phyloP scores from a whole-genome alignment of 495 filamentous ascomycete species.

The Trichoderma orchidacearum region DNA sequence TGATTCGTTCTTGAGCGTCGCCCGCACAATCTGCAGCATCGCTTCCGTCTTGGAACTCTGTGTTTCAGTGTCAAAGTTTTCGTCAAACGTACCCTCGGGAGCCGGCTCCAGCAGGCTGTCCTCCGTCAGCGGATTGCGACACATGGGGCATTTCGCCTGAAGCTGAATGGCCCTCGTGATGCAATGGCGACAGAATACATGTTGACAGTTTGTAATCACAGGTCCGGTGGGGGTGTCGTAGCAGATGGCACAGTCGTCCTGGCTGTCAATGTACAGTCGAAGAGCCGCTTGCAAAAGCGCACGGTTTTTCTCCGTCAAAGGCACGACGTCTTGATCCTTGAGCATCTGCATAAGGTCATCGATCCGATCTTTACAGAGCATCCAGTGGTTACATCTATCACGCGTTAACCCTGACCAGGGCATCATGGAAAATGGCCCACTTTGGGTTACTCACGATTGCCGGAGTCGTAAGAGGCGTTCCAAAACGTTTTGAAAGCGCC shows the following conservation, averaged over 20 bases:
- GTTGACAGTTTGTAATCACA: slow-evolving; percentile 80
- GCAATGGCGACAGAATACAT: slow-evolving; percentile 64
- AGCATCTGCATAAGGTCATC: slow-evolving; percentile 54
- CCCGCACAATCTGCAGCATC: slow-evolving; percentile 63
- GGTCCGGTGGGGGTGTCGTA: slow-evolving; percentile 60
- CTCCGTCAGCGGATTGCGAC: slow-evolving; percentile 57
- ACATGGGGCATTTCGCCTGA: slow-evolving; percentile 81
- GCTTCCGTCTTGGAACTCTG: slow-evolving; percentile 78
- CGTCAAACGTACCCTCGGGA: slow-evolving; percentile 32
- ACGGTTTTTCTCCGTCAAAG: slow-evolving; percentile 59
- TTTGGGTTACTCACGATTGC: slow-evolving; percentile 38
- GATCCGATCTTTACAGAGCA: slow-evolving; percentile 59
- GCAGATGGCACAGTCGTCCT: slow-evolving; percentile 78
- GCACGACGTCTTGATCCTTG: slow-evolving; percentile 50
- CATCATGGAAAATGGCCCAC: background rate
- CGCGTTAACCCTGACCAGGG: background rate
- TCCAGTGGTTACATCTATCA: slow-evolving; percentile 61
- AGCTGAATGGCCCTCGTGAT: slow-evolving; percentile 67
- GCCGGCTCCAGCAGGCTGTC: slow-evolving; percentile 50
- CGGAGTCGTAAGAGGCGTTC: slow-evolving; percentile 76
- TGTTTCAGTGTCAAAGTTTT: slow-evolving; percentile 43
- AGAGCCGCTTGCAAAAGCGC: slow-evolving; percentile 64
- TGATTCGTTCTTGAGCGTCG: slow-evolving; percentile 47
- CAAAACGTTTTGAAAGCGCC: slow-evolving; percentile 46
- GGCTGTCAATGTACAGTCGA: slow-evolving; percentile 64